Conservation (phyloP, 2,329 filamentous ascomycete genomes). For the Trichoderma brevicompactum region DNA sequence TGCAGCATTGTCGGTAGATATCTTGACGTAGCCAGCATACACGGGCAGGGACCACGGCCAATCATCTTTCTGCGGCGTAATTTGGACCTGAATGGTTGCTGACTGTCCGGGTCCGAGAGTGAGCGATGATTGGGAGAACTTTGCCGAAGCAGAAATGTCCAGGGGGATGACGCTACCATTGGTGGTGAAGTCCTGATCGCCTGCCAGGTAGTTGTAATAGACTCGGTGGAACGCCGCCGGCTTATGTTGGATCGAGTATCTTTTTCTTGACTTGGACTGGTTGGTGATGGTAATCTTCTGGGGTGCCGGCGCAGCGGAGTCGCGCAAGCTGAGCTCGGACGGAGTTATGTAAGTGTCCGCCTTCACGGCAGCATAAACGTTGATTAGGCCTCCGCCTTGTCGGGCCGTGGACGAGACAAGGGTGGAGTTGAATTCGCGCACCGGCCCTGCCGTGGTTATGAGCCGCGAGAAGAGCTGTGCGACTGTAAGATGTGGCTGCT, state of each 20-base stretch:
- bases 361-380: constrained; percentile 13
- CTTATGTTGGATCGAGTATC: constrained; percentile 8
- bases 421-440: constrained; percentile 2
- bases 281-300: constrained; percentile 25
- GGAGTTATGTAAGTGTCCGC: constrained; percentile 5
- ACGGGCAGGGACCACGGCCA: constrained; percentile 8
- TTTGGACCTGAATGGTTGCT: neutral
- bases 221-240: neutral
- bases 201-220: constrained; percentile 8
- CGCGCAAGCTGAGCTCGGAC: constrained; percentile 11
- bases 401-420: constrained; percentile 3
- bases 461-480: constrained; percentile 5
- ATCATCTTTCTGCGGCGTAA: constrained; percentile 7
- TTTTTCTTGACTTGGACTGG: constrained; percentile 11
- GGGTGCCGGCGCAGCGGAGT: constrained; percentile 8
- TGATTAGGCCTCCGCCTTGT: constrained; percentile 19
- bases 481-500: constrained; percentile 7
- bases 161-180: neutral
- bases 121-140: constrained; percentile 10
- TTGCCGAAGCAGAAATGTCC: constrained; percentile 1
- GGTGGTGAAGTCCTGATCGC: neutral
- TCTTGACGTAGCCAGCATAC: constrained; percentile 11
- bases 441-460: neutral
- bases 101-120: constrained; percentile 3
- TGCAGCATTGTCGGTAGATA: neutral